Base-by-base conservation (phyloP, 805 yeast species). In the Saturnispora ahearnii region DNA sequence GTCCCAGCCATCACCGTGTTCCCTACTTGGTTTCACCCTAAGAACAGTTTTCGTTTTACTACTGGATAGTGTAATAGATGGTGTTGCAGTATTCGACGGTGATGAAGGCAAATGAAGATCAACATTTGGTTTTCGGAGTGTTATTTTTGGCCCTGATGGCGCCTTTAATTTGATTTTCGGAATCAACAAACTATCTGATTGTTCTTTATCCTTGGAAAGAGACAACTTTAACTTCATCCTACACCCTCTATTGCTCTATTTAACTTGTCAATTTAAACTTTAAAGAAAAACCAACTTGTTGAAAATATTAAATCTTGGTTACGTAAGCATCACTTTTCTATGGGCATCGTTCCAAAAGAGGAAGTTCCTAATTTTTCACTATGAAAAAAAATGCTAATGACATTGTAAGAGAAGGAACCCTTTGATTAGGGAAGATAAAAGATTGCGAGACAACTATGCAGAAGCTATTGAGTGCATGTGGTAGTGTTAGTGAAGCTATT, bases 1-100 rank as follows among this genome's bases (percentile, higher is more conserved):
- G 62, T 91, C 99, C 65, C 91, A 91, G 1, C 98, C 98, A 58
- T 91, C 96, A 4, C 96, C 96, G 0, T 95, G 93, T 3, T 83
- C 73, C 57, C 96, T 72, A 0, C 78, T 73, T 1, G 82, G 82
- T 53, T 77, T 78, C 36, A 78, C 71, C 53, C 79, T 64, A 28
- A 77, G 41, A 3, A 47, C 50, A 2, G 50, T 74, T 31, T 73
- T 68, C 3, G 81, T 79, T 3, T 72, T 65, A 28, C 53, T 56
- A 24, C 52, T 55, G 5, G 59, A 11, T 11, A 47, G 74, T 34
- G 55, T 58, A 26, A 60, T 33, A 4, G 57, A 55, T 3, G 62
- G 60, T 3, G 55, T 47, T 5, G 50, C 36, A 15, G 46, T 21
- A 15, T 40, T 22, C 10, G 53, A n/a, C 8, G 31, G 18, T 12